These are phyloP conservation scores for Leccinum brunneo-olivaceum DNA, from an alignment of 1,284 basidiomycete genomes.

Conservation along the genomic window DNA sequence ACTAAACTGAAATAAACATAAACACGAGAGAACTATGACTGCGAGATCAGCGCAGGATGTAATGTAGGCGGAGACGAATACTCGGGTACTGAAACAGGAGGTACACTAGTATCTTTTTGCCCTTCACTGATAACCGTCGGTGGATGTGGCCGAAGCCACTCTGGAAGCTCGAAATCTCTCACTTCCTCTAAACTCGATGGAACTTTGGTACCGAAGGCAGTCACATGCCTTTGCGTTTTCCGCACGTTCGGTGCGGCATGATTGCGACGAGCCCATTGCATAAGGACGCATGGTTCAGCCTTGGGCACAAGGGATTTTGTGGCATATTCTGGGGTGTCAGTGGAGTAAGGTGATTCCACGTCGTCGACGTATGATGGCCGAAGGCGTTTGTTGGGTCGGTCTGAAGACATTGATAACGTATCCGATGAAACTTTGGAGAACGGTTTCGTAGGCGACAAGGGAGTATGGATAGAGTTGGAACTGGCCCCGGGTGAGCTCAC, in stretches of 20 bases:
- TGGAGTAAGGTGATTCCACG: constrained; percentile 21
- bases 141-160: constrained; percentile 33
- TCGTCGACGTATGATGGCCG: constrained; percentile 16
- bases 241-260: constrained; percentile 37
- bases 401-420: constrained; percentile 24
- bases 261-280: constrained; percentile 47
- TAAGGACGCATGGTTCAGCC: constrained; percentile 32
- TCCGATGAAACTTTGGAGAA: constrained; percentile 30
- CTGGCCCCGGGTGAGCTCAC: constrained; percentile 18
- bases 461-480: constrained; percentile 8
- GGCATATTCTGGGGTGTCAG: constrained; percentile 16
- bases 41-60: constrained; percentile 6
- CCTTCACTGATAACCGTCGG: constrained; percentile 13
- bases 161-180: constrained; percentile 43
- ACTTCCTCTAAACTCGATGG: constrained; percentile 41
- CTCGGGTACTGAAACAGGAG: constrained; percentile 5
- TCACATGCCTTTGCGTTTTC: constrained; percentile 47
- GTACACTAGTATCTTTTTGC: constrained; percentile 4
- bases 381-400: constrained; percentile 26
- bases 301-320: constrained; percentile 19
- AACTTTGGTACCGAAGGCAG: constrained; percentile 51
- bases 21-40: constrained; percentile 20
- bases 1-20: constrained; percentile 28
- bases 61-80: constrained; percentile 12
- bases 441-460: constrained; percentile 22